Conservation (phyloP, 2,329 filamentous ascomycete species). For the Colletotrichum spaethianum region DNA sequence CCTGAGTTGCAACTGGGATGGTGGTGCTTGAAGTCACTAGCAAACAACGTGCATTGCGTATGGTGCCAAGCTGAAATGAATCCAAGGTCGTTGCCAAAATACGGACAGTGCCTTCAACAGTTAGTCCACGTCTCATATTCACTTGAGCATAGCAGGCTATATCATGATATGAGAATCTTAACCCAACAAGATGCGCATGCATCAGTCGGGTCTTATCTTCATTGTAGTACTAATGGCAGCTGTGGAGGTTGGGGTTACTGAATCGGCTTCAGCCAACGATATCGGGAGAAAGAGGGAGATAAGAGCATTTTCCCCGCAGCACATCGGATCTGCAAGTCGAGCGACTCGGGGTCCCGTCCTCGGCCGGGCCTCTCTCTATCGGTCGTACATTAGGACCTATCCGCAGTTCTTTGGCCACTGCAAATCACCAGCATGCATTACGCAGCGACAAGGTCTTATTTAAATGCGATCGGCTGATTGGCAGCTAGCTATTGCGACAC, state of each 20-base stretch:
- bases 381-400: not conserved
- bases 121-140: not conserved
- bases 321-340: not conserved
- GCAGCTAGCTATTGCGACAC: not conserved
- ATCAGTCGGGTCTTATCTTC: not conserved
- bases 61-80: not conserved
- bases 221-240: not conserved
- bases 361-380: constrained; percentile 6
- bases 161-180: not conserved
- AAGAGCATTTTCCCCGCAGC: constrained; percentile 2
- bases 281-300: not conserved
- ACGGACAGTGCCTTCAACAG: not conserved
- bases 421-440: not conserved
- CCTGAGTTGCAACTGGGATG: not conserved
- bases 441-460: not conserved
- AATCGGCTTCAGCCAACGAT: not conserved
- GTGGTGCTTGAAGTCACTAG: not conserved
- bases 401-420: not conserved
- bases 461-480: not conserved
- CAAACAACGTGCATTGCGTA: not conserved
- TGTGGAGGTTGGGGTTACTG: not conserved
- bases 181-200: not conserved
- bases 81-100: not conserved
- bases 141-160: not conserved
- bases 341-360: not conserved